A percentile compares a stretch with the other conserved stretches of the same genome.
phyloP scores from a whole-genome alignment of 2,329 filamentous ascomycete genomes.

The Cercospora berteroae region DNA sequence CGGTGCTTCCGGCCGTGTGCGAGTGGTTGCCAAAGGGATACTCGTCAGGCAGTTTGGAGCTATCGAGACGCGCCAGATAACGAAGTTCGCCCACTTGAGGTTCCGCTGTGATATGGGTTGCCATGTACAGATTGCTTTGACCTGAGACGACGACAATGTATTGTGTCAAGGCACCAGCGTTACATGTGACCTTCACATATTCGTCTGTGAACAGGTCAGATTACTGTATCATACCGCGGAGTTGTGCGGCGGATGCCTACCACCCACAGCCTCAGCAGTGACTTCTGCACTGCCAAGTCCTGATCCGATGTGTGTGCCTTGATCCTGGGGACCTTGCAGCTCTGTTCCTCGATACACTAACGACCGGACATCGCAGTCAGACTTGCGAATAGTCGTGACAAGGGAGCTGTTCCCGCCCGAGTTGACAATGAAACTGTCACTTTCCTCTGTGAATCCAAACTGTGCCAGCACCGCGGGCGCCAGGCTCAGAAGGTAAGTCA shows the following conservation, averaged over 20 bases:
- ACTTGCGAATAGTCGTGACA: constrained; percentile 15
- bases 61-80: constrained; percentile 21
- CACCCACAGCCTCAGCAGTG: constrained; percentile 11
- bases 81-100: constrained; percentile 19
- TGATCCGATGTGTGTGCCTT: constrained; percentile 20
- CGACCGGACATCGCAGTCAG: constrained; percentile 19
- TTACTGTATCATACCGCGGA: not conserved
- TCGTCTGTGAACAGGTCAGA: constrained; percentile 3
- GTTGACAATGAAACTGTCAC: constrained; percentile 16
- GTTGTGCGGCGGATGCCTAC: not conserved
- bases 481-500: constrained; percentile 3
- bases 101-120: constrained; percentile 22
- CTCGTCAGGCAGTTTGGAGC: constrained; percentile 13
- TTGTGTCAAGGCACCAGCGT: constrained; percentile 16
- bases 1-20: constrained; percentile 52
- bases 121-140: constrained; percentile 21
- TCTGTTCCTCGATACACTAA: constrained; percentile 16
- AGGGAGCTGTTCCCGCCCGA: constrained; percentile 13
- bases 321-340: constrained; percentile 7
- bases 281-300: constrained; percentile 17
- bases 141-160: constrained; percentile 19
- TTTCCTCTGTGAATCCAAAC: constrained; percentile 18
- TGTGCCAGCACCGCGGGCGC: constrained; percentile 3
- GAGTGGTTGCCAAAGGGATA: constrained; percentile 33
- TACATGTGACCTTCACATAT: constrained; percentile 21